phyloP scores from a whole-genome alignment of 2,329 filamentous ascomycete genomes.

The Colletotrichum plurivorum region DNA sequence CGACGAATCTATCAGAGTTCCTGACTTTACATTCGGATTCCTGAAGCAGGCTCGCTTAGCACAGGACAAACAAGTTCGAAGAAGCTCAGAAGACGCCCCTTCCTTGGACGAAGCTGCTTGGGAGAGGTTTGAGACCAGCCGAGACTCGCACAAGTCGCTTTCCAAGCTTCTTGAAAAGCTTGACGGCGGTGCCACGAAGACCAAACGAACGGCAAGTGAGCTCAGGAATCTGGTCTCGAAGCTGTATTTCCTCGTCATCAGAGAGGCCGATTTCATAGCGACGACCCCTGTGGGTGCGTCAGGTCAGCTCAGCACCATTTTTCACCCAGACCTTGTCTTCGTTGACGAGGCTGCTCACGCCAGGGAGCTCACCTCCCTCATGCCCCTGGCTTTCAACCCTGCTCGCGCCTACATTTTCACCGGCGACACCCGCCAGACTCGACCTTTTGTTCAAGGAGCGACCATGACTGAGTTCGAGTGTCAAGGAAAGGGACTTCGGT shows the following conservation, averaged over 20 bases:
- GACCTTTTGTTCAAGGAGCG: constrained; percentile 55
- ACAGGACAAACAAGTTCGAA: neutral
- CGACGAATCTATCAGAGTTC: constrained; percentile 15
- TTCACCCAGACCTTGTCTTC: constrained; percentile 87
- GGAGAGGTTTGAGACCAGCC: constrained; percentile 54
- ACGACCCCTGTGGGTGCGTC: constrained; percentile 60
- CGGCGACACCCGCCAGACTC: constrained; percentile 61
- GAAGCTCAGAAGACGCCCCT: constrained; percentile 41
- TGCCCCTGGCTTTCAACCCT: constrained; percentile 59
- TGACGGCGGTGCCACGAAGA: constrained; percentile 38
- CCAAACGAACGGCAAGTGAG: constrained; percentile 22
- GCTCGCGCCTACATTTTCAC: constrained; percentile 61
- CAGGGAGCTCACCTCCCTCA: constrained; percentile 60
- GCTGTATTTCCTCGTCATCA: constrained; percentile 56
- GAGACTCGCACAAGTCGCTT: constrained; percentile 51
- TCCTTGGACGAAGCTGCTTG: constrained; percentile 61
- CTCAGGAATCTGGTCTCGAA: constrained; percentile 49
- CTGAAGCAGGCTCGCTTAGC: constrained; percentile 23
- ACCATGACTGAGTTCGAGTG: constrained; percentile 1
- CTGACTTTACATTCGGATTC: constrained; percentile 32
- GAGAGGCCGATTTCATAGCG: constrained; percentile 59
- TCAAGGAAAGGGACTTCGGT: constrained; percentile 8
- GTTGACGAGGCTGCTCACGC: constrained; percentile 77
- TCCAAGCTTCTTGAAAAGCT: constrained; percentile 53
- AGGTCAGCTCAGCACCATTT: constrained; percentile 60